Percentiles rank a stretch among this genome's conserved stretches.
Evolutionary conservation across 2,329 filamentous ascomycete species (phyloP).

Genomic region (Hypoxylon sp.): DNA sequence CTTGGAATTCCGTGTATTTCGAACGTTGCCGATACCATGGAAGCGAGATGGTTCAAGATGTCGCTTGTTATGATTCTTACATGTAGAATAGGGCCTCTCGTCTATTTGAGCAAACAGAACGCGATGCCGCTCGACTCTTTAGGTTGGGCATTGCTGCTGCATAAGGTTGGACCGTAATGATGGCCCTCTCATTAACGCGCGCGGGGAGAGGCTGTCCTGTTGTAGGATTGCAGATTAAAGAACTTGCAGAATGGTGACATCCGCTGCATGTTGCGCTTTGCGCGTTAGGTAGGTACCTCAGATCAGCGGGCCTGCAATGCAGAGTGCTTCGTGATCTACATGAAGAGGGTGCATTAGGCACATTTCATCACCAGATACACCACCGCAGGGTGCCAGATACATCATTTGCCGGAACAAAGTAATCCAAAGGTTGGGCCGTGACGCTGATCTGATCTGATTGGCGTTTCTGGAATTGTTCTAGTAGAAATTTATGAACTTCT

Average conservation of each 20-base stretch:
- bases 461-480: conserved; percentile 45
- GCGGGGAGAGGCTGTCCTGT: conserved; percentile 32
- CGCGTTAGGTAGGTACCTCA: conserved; percentile 34
- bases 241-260: conserved; percentile 41
- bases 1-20: conserved; percentile 12
- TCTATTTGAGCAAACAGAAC: conserved; percentile 28
- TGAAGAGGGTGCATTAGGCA: conserved; percentile 42
- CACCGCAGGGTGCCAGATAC: conserved; percentile 29
- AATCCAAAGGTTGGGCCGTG: conserved; percentile 30
- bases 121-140: conserved; percentile 32
- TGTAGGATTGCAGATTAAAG: conserved; percentile 34
- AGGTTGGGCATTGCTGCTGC: conserved; percentile 36
- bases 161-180: conserved; percentile 39
- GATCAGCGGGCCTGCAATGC: conserved; percentile 42
- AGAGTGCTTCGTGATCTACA: conserved; percentile 42
- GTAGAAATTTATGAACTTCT: conserved; percentile 18
- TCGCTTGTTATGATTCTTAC: conserved; percentile 15
- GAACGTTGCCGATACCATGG: conserved; percentile 23
- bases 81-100: conserved; percentile 15
- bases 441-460: conserved; percentile 43
- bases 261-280: conserved; percentile 43
- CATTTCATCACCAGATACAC: conserved; percentile 39
- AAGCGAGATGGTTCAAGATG: conserved; percentile 9
- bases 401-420: conserved; percentile 38
- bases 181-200: conserved; percentile 24